Evolutionary conservation across 345 rosid genomes (phyloP).

Genomic region (Lepidium didymum): DNA sequence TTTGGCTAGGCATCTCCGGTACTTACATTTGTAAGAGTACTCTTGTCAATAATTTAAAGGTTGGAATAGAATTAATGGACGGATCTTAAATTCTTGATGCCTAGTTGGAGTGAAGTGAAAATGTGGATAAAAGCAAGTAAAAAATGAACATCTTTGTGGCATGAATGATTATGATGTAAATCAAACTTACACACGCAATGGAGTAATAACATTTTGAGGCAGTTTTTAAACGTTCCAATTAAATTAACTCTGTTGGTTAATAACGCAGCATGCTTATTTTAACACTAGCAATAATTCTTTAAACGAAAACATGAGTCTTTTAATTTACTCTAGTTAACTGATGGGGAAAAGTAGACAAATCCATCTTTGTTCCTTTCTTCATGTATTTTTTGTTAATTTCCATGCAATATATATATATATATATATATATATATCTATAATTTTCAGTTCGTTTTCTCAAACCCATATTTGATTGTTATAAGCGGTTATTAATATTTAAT

Average conservation of each 20-base stretch:
- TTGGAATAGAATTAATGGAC: background rate
- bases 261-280: background rate
- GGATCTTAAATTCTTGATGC: background rate
- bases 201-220: background rate
- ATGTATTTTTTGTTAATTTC: no score
- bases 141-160: background rate
- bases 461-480: background rate
- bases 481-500: background rate
- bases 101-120: conserved; percentile 1
- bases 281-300: background rate
- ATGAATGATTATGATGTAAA: background rate
- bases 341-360: no score
- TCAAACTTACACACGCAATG: background rate
- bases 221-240: background rate
- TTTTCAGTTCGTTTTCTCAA: background rate
- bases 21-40: background rate
- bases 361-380: no score
- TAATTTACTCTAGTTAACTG: no score
- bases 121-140: background rate
- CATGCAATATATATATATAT: background rate
- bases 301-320: background rate
- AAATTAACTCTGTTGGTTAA: background rate
- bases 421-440: background rate
- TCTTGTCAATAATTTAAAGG: background rate
- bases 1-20: conserved; percentile 28